Evolutionary conservation across 192 early-diverging fungal species (phyloP).

Genomic region (Backusella australiensis): DNA sequence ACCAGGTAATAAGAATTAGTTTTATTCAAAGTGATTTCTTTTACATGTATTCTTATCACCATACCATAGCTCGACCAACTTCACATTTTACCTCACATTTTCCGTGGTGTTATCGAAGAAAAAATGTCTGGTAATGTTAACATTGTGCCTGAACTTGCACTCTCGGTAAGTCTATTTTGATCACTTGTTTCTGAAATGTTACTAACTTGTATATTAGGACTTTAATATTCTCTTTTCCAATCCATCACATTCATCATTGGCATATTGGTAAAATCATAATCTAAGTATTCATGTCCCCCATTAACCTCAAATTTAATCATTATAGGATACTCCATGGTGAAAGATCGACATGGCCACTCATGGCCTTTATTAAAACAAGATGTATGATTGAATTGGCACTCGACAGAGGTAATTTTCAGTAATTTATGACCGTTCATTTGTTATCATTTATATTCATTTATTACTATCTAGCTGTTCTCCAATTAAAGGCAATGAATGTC

Average conservation of each 20-base stretch:
- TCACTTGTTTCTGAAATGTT: background rate
- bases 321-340: constrained; percentile 77
- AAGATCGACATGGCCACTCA: constrained; percentile 72
- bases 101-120: constrained; percentile 59
- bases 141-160: constrained; percentile 58
- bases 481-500: constrained; percentile 17
- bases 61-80: constrained; percentile 51
- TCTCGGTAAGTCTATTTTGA: constrained; percentile 32
- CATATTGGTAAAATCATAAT: constrained; percentile 29
- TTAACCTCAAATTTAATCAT: too few species aligned
- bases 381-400: constrained; percentile 70
- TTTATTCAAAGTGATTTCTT: background rate
- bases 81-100: constrained; percentile 54
- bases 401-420: constrained; percentile 39
- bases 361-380: constrained; percentile 66
- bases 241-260: constrained; percentile 60
- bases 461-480: constrained; percentile 10
- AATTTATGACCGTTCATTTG: background rate
- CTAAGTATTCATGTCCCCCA: too few species aligned
- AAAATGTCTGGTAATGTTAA: constrained; percentile 69
- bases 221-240: constrained; percentile 67
- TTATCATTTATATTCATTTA: background rate
- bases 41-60: background rate
- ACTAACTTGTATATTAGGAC: constrained; percentile 41
- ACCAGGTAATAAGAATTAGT: constrained; percentile 45